These are phyloP conservation scores for Xylaria sp. DNA, from an alignment of 2,329 filamentous ascomycete genomes.

Conservation along the genomic window DNA sequence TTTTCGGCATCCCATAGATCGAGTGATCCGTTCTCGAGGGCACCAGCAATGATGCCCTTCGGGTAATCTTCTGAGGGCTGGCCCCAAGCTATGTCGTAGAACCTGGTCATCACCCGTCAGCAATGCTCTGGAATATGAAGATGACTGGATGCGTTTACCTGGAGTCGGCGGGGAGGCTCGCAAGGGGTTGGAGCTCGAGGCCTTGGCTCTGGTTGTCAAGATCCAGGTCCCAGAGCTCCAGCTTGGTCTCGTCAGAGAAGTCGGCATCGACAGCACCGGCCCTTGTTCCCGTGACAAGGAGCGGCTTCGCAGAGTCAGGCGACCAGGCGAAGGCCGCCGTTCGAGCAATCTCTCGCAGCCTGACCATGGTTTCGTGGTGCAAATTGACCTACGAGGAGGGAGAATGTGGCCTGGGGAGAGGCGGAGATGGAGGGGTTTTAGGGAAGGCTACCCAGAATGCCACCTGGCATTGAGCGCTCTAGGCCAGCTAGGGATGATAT, in stretches of 20 bases:
- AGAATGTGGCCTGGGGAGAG: constrained; percentile 43
- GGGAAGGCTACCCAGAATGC: constrained; percentile 42
- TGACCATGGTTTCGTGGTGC: constrained; percentile 76
- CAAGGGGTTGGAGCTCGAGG: constrained; percentile 86
- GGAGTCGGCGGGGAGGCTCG: constrained; percentile 86
- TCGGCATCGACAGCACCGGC: constrained; percentile 96
- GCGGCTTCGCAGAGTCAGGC: constrained; percentile 78
- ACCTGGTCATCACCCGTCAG: constrained; percentile 65
- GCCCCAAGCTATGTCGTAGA: constrained; percentile 97
- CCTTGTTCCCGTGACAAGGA: constrained; percentile 92
- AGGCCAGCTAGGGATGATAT: constrained; percentile 48
- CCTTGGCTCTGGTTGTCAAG: constrained; percentile 80
- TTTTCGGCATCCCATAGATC: constrained; percentile 91
- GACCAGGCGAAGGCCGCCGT: constrained; percentile 99
- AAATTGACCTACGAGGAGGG: constrained; percentile 38
- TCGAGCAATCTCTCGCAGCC: constrained; percentile 93
- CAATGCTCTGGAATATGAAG: constrained; percentile 18
- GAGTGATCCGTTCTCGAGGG: constrained; percentile 91
- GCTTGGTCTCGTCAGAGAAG: constrained; percentile 96
- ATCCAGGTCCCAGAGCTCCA: constrained; percentile 95
- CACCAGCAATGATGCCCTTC: constrained; percentile 91
- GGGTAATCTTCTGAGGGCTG: constrained; percentile 81
- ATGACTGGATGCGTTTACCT: constrained; percentile 68
- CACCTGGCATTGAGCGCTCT: constrained; percentile 51
- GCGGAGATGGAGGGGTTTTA: constrained; percentile 25